phyloP scores from a whole-genome alignment of 2,329 filamentous ascomycete species.

The Curvularia sp. region DNA sequence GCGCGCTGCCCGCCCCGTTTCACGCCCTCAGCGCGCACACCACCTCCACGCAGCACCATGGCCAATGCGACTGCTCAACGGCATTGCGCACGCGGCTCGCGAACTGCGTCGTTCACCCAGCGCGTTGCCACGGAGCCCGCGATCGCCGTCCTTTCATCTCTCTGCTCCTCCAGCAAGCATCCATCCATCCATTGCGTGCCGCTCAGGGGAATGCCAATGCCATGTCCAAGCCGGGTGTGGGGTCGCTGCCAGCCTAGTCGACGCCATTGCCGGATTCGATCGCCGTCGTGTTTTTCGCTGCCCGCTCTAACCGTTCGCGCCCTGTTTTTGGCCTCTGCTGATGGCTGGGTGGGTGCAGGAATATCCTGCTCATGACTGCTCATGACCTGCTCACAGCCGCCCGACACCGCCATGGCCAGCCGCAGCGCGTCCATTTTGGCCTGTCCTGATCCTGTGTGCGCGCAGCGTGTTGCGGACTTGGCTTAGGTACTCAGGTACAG shows the following conservation, averaged over 20 bases:
- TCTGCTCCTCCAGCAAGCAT: background rate
- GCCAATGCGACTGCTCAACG: background rate
- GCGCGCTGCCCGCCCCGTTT: constrained; percentile 2
- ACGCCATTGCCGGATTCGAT: constrained; percentile 23
- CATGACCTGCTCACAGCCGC: background rate
- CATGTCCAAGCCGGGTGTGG: constrained; percentile 11
- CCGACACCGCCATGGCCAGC: background rate
- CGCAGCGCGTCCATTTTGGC: too few species aligned
- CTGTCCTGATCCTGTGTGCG: background rate
- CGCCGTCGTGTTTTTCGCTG: constrained; percentile 9
- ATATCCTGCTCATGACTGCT: background rate
- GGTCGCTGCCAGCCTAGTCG: constrained; percentile 3
- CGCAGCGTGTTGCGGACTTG: background rate
- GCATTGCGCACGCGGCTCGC: background rate
- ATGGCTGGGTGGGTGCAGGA: background rate
- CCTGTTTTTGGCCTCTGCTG: background rate
- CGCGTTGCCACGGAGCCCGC: constrained; percentile 4
- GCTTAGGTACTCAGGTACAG: background rate
- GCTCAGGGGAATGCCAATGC: constrained; percentile 19
- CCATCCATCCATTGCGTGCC: background rate
- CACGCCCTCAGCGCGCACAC: constrained; percentile 1
- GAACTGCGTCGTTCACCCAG: background rate
- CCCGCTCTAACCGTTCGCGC: constrained; percentile 16
- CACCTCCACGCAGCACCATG: too few species aligned
- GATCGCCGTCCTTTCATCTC: constrained; percentile 34